Evolutionary conservation across 108 stramenopile species (phyloP).

Genomic region (Thalassiosira profunda): DNA sequence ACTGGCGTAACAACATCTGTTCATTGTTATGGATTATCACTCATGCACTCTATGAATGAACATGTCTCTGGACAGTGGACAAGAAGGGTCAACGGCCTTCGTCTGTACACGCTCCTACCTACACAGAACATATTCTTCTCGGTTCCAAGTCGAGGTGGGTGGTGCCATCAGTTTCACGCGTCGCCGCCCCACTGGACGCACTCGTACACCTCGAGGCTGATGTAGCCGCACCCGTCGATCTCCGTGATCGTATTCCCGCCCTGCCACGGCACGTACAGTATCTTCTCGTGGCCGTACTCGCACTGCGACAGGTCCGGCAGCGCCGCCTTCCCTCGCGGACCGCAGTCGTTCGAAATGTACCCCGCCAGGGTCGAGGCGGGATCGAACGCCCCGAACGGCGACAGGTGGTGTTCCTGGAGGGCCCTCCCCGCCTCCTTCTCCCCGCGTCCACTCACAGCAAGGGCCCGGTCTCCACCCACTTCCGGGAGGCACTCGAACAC

Average conservation of each 20-base stretch:
- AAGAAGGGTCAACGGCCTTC: no score
- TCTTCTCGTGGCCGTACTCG: slow-evolving; percentile 5
- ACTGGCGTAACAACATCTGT: no score
- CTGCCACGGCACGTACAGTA: slow-evolving; percentile 6
- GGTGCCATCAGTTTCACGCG: no score
- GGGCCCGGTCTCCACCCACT: not conserved
- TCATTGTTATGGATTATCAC: no score
- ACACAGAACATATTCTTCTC: no score
- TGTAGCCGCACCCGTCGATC: not conserved
- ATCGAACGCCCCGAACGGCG: not conserved
- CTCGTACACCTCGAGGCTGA: not conserved
- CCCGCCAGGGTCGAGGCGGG: not conserved
- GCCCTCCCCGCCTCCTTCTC: not conserved
- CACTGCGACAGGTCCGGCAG: slow-evolving; percentile 9
- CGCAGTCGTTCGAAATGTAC: slow-evolving; percentile 7
- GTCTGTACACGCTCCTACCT: no score
- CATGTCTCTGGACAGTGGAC: no score
- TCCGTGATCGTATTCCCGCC: not conserved
- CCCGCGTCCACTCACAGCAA: not conserved
- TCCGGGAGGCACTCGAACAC: not conserved
- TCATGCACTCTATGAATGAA: no score
- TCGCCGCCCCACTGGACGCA: no score
- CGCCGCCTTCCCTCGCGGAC: slow-evolving; percentile 1
- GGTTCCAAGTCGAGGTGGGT: no score
- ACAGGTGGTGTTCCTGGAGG: no score